Conservation (phyloP, 306 rosid species). For the Ceratonia siliqua region DNA sequence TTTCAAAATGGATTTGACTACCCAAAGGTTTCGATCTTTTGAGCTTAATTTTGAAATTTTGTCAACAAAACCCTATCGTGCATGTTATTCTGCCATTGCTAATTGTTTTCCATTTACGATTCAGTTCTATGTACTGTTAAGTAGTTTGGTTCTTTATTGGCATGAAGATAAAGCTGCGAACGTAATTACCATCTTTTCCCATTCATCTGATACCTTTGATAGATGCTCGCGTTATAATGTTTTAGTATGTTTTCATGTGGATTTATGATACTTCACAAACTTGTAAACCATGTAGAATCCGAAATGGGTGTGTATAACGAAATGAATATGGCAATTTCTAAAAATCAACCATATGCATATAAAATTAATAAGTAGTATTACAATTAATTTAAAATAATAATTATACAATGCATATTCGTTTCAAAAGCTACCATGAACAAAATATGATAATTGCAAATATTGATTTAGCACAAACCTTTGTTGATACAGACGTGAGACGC, state of each 20-base stretch:
- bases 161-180: neutral
- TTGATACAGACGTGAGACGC: neutral
- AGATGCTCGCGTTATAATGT: neutral
- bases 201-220: neutral
- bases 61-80: neutral
- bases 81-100: neutral
- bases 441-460: neutral
- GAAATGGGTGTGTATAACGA: neutral
- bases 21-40: neutral
- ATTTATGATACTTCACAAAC: neutral
- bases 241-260: neutral
- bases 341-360: neutral
- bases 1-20: neutral
- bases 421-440: neutral
- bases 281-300: neutral
- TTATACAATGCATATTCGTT: neutral
- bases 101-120: neutral
- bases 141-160: neutral
- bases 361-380: neutral
- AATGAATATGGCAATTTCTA: neutral
- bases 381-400: neutral
- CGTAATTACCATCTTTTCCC: neutral
- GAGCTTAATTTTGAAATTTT: neutral
- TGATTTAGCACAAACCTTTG: neutral
- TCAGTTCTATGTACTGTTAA: neutral